Evolutionary conservation across 148 eudicot genomes (phyloP).

Genomic region (Drosera capensis): DNA sequence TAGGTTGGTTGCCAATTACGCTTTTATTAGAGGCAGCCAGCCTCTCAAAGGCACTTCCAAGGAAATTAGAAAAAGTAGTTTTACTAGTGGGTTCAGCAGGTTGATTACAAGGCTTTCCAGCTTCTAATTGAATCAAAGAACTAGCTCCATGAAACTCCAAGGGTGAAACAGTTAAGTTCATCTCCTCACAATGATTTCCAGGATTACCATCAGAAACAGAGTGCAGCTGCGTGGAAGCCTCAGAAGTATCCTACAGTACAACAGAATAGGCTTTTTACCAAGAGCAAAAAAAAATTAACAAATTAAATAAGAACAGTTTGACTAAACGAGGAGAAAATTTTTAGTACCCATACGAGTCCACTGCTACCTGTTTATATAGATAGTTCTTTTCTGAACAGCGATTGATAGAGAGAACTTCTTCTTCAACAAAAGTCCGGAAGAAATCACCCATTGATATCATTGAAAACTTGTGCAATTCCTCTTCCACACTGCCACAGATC

Average conservation of each 20-base stretch:
- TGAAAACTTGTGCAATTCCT: conserved; percentile 44
- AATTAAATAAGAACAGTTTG: background rate
- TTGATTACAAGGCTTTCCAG: conserved; percentile 7
- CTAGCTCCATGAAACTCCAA: conserved; percentile 4
- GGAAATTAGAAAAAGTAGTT: conserved; percentile 14
- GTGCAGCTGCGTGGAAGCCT: conserved; percentile 11
- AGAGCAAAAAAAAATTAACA: background rate
- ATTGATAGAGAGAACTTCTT: conserved; percentile 28
- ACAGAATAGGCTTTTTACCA: background rate
- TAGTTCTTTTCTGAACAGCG: conserved; percentile 14
- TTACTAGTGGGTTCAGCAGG: conserved; percentile 11
- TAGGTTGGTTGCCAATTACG: conserved; percentile 10
- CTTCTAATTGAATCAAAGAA: conserved; percentile 11
- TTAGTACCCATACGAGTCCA: background rate
- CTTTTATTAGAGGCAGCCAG: conserved; percentile 19
- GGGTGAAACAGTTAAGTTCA: conserved; percentile 5
- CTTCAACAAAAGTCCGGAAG: conserved; percentile 30
- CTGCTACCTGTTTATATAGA: conserved; percentile 37
- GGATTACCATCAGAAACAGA: conserved; percentile 9
- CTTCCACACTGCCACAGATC: conserved; percentile 34
- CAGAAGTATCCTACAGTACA: conserved; percentile 23
- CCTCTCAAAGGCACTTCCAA: conserved; percentile 40
- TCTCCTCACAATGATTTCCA: conserved; percentile 6
- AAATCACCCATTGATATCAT: conserved; percentile 25
- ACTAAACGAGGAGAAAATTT: background rate